Percentiles rank a stretch among this genome's conserved stretches.
Conservation (phyloP, 2,329 filamentous ascomycete genomes). For the Fusarium mexicanum region DNA sequence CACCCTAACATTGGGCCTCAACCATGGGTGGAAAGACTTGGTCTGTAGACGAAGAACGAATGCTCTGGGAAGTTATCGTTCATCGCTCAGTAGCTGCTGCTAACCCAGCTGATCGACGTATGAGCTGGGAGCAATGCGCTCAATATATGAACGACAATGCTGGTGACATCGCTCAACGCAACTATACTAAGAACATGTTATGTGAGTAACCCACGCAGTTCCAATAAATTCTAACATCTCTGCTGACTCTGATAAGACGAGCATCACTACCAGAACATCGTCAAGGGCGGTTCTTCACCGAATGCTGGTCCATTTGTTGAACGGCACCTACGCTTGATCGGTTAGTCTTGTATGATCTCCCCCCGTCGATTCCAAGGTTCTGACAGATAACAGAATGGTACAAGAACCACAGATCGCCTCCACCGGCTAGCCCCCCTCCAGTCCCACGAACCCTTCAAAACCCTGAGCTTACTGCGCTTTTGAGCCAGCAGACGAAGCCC, state of each 20-base stretch:
- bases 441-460: background rate
- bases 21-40: constrained; percentile 63
- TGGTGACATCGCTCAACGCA: constrained; percentile 48
- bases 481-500: background rate
- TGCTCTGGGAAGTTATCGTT: constrained; percentile 58
- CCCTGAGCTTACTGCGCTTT: constrained; percentile 1
- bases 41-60: constrained; percentile 57
- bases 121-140: constrained; percentile 53
- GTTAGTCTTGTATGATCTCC: constrained; percentile 19
- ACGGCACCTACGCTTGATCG: constrained; percentile 44
- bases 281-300: constrained; percentile 49
- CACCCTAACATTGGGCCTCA: background rate
- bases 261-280: constrained; percentile 57
- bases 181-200: constrained; percentile 54
- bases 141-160: constrained; percentile 51
- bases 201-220: constrained; percentile 31
- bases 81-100: constrained; percentile 50
- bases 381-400: constrained; percentile 31
- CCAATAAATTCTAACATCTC: background rate
- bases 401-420: constrained; percentile 10
- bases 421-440: constrained; percentile 5
- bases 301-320: constrained; percentile 48
- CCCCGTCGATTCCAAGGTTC: background rate
- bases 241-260: constrained; percentile 52
- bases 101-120: constrained; percentile 19